Conservation (phyloP, 139 green algal species). For the Volvox africanus region DNA sequence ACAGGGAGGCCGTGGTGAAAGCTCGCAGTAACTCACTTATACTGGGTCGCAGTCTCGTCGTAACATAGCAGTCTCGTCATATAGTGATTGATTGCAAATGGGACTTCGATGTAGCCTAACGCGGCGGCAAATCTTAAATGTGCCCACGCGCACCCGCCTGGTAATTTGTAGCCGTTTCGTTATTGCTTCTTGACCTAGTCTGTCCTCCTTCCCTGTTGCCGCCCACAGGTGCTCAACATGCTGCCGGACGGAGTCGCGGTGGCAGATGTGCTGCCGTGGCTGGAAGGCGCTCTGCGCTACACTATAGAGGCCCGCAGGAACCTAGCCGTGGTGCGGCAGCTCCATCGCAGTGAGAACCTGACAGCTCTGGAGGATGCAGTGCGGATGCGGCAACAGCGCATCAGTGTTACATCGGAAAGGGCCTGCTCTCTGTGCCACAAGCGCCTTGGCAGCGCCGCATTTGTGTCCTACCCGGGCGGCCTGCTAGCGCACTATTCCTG, state of each 20-base stretch:
- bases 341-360: slow-evolving; percentile 75
- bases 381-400: slow-evolving; percentile 57
- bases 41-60: too few relatives aligned
- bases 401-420: slow-evolving; percentile 80
- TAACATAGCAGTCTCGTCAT: too few relatives aligned
- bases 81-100: too few relatives aligned
- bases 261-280: slow-evolving; percentile 70
- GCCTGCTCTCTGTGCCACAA: slow-evolving; percentile 90
- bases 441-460: slow-evolving; percentile 79
- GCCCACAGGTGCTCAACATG: slow-evolving; percentile 65
- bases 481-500: slow-evolving; percentile 86
- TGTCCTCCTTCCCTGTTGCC: neutral
- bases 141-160: neutral
- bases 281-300: slow-evolving; percentile 73
- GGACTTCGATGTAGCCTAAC: neutral
- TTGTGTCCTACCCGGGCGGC: slow-evolving; percentile 81
- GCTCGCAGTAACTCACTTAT: too few relatives aligned
- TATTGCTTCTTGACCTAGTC: neutral
- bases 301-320: slow-evolving; percentile 73
- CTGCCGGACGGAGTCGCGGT: slow-evolving; percentile 73
- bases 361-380: slow-evolving; percentile 72
- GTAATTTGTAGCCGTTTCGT: slow-evolving; percentile 19
- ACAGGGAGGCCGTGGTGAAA: too few relatives aligned
- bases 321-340: slow-evolving; percentile 67
- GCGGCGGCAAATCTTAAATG: neutral